These are phyloP conservation scores for Rhodotorula sp. DNA, from an alignment of 1,284 basidiomycete species.

Conservation along the genomic window DNA sequence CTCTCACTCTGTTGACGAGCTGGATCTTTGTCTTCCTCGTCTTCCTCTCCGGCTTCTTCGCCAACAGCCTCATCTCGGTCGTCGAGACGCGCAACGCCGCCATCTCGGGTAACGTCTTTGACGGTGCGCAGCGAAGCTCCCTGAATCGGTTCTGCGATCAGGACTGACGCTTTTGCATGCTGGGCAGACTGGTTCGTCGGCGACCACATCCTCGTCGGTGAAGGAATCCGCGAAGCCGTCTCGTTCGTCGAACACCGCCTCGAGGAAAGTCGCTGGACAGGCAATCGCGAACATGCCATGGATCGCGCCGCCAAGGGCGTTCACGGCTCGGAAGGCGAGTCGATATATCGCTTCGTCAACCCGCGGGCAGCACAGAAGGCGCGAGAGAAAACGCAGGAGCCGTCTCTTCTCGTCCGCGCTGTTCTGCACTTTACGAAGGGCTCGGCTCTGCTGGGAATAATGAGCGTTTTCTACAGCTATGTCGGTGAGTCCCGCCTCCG, in stretches of 20 bases:
- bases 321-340: background rate
- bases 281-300: conserved; percentile 4
- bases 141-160: background rate
- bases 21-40: conserved; percentile 23
- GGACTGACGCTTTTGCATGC: too few relatives aligned
- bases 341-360: conserved; percentile 1
- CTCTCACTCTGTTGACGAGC: conserved; percentile 22
- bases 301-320: background rate
- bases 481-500: background rate
- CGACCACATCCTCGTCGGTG: conserved; percentile 34
- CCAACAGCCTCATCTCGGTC: conserved; percentile 26
- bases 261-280: conserved; percentile 16
- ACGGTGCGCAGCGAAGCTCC: conserved; percentile 5
- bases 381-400: background rate
- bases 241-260: conserved; percentile 28
- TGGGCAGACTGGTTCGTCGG: conserved; percentile 27
- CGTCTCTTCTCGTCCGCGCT: background rate
- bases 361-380: background rate
- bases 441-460: conserved; percentile 16
- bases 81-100: conserved; percentile 11
- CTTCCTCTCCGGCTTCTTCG: conserved; percentile 32
- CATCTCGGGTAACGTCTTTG: background rate
- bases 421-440: conserved; percentile 32
- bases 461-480: conserved; percentile 24
- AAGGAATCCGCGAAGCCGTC: conserved; percentile 36